Evolutionary conservation across 2,329 filamentous ascomycete species (phyloP).

Genomic region (Mollisia scopiformis): DNA sequence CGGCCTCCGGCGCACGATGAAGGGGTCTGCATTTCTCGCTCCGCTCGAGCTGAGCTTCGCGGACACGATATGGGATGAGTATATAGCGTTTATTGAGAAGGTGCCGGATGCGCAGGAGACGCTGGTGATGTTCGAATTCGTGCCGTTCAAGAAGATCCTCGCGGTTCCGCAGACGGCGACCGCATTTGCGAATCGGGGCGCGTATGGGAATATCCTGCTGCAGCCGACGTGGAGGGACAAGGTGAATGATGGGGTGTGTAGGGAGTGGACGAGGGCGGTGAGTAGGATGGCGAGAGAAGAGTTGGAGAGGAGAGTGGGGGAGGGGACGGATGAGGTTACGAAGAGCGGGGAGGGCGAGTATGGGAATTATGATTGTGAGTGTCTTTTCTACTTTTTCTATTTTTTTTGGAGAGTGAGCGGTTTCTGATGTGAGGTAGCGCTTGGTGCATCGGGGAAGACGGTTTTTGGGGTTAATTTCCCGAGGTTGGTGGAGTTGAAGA

Average conservation of each 20-base stretch:
- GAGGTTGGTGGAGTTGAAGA: conserved; percentile 46
- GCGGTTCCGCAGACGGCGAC: conserved; percentile 28
- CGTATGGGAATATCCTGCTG: conserved; percentile 31
- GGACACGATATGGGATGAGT: conserved; percentile 32
- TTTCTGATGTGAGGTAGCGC: conserved; percentile 8
- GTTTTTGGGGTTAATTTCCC: conserved; percentile 48
- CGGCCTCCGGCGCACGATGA: conserved; percentile 13
- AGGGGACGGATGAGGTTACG: conserved; percentile 11
- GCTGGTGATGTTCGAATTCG: conserved; percentile 29
- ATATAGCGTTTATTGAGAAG: conserved; percentile 33
- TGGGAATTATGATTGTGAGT: conserved; percentile 25
- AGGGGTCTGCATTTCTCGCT: conserved; percentile 18
- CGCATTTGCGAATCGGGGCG: conserved; percentile 32
- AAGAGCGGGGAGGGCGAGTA: conserved; percentile 22
- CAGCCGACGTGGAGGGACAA: conserved; percentile 34
- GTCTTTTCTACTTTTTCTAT: background rate
- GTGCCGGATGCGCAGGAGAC: conserved; percentile 20
- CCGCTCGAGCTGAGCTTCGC: conserved; percentile 10
- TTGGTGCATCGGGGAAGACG: conserved; percentile 16
- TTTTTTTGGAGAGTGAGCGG: too few relatives aligned
- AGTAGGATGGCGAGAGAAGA: conserved; percentile 12
- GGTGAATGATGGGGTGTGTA: conserved; percentile 17
- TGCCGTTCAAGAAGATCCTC: conserved; percentile 25
- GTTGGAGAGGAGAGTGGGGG: conserved; percentile 12
- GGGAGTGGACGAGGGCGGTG: conserved; percentile 28